Evolutionary conservation across 2,329 filamentous ascomycete genomes (phyloP).

Genomic region (Pezicula radicicola): DNA sequence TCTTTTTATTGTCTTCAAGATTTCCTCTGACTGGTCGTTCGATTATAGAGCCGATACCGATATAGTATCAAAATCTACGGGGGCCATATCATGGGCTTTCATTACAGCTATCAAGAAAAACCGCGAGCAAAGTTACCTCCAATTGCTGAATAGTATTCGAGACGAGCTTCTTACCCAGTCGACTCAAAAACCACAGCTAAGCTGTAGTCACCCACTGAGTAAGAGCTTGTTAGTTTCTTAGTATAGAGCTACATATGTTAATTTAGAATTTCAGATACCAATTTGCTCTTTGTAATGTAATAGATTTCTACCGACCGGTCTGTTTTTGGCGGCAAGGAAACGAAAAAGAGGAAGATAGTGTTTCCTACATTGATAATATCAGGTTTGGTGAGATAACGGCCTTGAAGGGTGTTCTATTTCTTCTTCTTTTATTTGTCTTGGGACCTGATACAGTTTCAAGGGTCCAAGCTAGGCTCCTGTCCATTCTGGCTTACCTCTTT

Average conservation of each 20-base stretch:
- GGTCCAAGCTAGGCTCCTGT: too few species aligned
- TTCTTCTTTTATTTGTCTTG: too few species aligned
- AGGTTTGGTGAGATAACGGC: too few species aligned
- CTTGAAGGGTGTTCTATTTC: too few species aligned
- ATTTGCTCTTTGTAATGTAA: slow-evolving; percentile 61
- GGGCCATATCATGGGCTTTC: slow-evolving; percentile 98
- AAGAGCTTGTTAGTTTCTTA: slow-evolving; percentile 22
- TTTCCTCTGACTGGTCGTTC: too few species aligned
- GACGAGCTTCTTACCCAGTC: slow-evolving; percentile 86
- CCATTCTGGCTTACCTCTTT: too few species aligned
- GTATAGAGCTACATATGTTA: slow-evolving; percentile 9
- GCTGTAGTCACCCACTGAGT: slow-evolving; percentile 94
- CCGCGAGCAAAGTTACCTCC: slow-evolving; percentile 91
- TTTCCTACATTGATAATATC: too few species aligned
- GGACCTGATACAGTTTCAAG: too few species aligned
- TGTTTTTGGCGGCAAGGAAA: too few species aligned
- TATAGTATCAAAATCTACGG: slow-evolving; percentile 81
- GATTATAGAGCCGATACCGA: slow-evolving; percentile 75
- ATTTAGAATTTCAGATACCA: slow-evolving; percentile 46
- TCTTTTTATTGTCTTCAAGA: too few species aligned
- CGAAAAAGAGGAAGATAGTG: too few species aligned
- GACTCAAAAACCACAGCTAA: slow-evolving; percentile 91
- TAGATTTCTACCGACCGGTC: too few species aligned
- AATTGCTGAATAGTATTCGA: slow-evolving; percentile 91
- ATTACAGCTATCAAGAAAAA: slow-evolving; percentile 89